Evolutionary conservation across 1,284 basidiomycete genomes (phyloP), one percentile per base, ranked within the genome.

Genomic region (Fomes fomentarius): DNA sequence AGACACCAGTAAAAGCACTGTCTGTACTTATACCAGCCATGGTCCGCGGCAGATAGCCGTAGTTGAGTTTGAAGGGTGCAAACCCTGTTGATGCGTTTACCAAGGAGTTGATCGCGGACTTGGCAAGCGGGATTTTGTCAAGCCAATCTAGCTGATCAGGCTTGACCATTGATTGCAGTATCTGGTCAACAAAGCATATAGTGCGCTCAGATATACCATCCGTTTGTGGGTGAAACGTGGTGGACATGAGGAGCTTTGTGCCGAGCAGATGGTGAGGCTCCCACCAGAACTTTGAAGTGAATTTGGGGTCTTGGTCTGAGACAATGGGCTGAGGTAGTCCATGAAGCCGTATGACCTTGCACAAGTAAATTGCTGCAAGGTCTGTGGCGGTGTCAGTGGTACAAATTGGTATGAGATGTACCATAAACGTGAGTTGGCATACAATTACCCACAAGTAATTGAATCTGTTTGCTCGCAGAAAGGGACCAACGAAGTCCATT

Each of bases 61-160:
- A 47, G 2, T 66, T 61, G 0, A 71, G 57, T 37, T 73, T 63
- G 64, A 80, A 80, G 0, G 67, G 72, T 0, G 74, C 69, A 22
- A 66, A 66, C 0, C 66, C 66, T 1, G 72, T 77, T 3, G 72
- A 67, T 33, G 59, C 28, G 28, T 66, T 74, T 4, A 68, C 46
- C 0, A 65, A 58, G 41, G 73, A 74, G 69, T 78, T 79, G 45
- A 75, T 68, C 0, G 66, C 60, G 54, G 79, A 80, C 19, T 66
- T 66, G 0, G 77, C 67, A 0, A 61, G 40, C 0, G 75, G 74
- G 0, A 81, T 61, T 0, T 66, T 63, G 0, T 37, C 9, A 0
- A 64, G 56, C 81, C 80, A 83, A 7, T 79, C 72, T 22, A 65
- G 63, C 52, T 83, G 78, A 22, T 76, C 64, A 31, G 70, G 62